Evolutionary conservation across 1,284 basidiomycete genomes (phyloP), one percentile per base, ranked within the genome.

Genomic region (Cerioporus squamosus): DNA sequence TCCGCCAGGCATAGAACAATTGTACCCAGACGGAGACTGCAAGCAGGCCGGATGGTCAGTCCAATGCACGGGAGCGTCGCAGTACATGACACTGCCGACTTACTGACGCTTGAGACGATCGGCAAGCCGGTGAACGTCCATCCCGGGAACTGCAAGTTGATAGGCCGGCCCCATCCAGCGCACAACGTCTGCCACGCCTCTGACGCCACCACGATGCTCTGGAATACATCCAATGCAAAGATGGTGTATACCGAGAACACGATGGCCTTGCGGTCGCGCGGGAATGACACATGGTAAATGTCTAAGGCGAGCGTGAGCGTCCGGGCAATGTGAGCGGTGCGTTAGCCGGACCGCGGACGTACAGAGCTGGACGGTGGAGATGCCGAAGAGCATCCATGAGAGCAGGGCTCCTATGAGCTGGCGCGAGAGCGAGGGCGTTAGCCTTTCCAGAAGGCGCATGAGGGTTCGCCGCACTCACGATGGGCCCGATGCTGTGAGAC

Each of bases 271-370:
- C 54, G 54, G 10, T 55, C 54, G 36, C 47, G 46, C 18, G 47
- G 47, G 46, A 50, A 55, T n/a, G 54, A 49, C n/a, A 55, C 54
- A 33, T 55, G 47, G 23, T 50, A 55, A 23, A 56, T 56, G 42
- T 56, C 54, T 56, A 43, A 43, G 8, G 18, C 40, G 7, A 43
- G 18, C 2, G 40, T 43, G 18, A 43, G 40, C 40, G n/a, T 9
- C 40, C 12, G 40, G 22, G 40, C 8, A 23, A 3, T 17, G 40
- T 7, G 40, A 17, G 12, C 14, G 33, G 10, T 4, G 8, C 3
- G 33, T 15, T 36, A 36, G 33, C 43, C 14, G 43, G 36, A 24
- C 10, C 20, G 39, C 17, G n/a, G 17, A 51, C 54, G 31, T 31
- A 56, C 54, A 56, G 31, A 56, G 47, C 33, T 55, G 54, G 15